These are phyloP conservation scores for Tetraselmis chui DNA, from an alignment of 139 green algal species.

Conservation along the genomic window DNA sequence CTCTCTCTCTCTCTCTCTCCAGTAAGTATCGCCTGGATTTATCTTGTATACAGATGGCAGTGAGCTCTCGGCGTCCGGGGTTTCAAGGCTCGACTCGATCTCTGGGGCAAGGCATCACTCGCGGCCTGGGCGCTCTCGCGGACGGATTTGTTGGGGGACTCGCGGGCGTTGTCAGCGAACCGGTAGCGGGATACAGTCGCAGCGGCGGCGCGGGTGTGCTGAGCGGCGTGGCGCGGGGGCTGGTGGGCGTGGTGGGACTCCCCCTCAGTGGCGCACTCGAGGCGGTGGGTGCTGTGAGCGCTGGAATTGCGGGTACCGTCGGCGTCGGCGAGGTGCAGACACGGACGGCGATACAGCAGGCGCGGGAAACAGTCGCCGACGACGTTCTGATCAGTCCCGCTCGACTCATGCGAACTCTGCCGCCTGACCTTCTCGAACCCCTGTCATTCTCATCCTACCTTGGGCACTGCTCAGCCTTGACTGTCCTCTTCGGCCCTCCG, in stretches of 20 bases:
- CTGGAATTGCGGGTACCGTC: constrained; percentile 20
- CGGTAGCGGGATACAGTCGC: constrained; percentile 15
- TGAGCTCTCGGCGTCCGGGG: neutral
- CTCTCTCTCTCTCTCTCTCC: too few relatives aligned
- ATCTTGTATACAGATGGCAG: neutral
- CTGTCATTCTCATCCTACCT: too few relatives aligned
- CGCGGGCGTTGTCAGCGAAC: constrained; percentile 12
- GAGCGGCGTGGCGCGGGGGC: constrained; percentile 23
- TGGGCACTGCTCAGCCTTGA: too few relatives aligned
- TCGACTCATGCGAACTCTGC: neutral
- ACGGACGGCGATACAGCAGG: neutral
- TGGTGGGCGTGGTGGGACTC: constrained; percentile 39
- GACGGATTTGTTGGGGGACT: constrained; percentile 4
- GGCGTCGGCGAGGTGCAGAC: constrained; percentile 11
- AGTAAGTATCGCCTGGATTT: too few relatives aligned
- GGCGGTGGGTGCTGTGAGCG: constrained; percentile 25
- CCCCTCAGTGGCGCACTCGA: constrained; percentile 43
- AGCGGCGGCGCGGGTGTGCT: constrained; percentile 14
- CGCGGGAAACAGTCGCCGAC: neutral
- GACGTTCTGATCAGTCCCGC: neutral
- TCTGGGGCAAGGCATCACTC: neutral
- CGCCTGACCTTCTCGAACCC: too few relatives aligned
- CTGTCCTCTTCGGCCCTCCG: too few relatives aligned
- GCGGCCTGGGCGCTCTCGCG: neutral
- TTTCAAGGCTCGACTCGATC: neutral